Percentiles rank a stretch among this genome's conserved stretches.
These are phyloP conservation scores for Stagonosporopsis chrysanthemi DNA, from an alignment of 2,329 filamentous ascomycete genomes.

Conservation along the genomic window DNA sequence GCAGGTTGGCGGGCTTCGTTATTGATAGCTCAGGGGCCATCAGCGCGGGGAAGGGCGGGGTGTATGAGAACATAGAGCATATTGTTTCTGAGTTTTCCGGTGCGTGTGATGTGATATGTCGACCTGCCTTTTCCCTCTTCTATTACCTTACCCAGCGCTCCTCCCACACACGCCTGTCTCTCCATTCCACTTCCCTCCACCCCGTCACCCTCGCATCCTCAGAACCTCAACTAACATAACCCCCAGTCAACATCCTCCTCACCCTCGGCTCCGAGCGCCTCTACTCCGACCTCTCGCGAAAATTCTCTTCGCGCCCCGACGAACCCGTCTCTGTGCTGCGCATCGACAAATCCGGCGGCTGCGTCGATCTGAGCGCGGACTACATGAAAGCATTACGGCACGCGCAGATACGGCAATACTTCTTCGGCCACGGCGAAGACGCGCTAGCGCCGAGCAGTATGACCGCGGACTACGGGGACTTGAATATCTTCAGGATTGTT, in stretches of 20 bases:
- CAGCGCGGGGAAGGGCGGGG: conserved; percentile 67
- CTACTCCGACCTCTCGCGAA: conserved; percentile 74
- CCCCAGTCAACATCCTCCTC: conserved; percentile 76
- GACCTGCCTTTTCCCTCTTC: neutral
- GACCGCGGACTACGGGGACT: conserved; percentile 76
- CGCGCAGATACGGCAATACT: conserved; percentile 86
- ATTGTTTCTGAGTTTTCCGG: conserved; percentile 74
- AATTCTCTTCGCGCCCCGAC: conserved; percentile 66
- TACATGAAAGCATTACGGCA: conserved; percentile 79
- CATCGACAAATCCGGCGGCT: conserved; percentile 85
- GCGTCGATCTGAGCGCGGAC: conserved; percentile 74
- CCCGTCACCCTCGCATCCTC: neutral
- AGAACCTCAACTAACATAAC: conserved; percentile 34
- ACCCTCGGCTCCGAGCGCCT: conserved; percentile 81
- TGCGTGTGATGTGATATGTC: conserved; percentile 47
- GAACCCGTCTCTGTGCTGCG: conserved; percentile 78
- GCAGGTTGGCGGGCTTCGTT: conserved; percentile 78
- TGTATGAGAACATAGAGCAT: conserved; percentile 81
- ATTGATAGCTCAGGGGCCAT: conserved; percentile 82
- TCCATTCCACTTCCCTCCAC: too few relatives aligned
- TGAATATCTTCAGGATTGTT: conserved; percentile 75
- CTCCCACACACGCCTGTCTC: neutral
- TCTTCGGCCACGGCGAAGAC: conserved; percentile 78
- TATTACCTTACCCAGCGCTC: neutral
- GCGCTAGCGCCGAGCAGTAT: conserved; percentile 87